Base-by-base conservation (phyloP, 2,329 filamentous ascomycete species). In the Colletotrichum horii region DNA sequence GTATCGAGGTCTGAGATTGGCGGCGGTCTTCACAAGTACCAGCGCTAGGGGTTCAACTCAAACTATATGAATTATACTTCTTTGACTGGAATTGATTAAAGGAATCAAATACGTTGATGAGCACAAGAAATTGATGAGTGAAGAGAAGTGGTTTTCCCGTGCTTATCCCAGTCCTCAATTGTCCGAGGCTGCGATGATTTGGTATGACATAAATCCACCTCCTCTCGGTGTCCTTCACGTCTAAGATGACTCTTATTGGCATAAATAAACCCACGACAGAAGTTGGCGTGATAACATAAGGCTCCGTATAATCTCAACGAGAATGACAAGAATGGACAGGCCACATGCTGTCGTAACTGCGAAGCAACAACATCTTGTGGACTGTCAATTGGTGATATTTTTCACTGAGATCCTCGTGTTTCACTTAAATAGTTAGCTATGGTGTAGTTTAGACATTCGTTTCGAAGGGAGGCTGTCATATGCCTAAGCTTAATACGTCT, bases 381-480 rank as follows among this genome's bases (percentile, higher is more conserved):
- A 43, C 19, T 1, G 36, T 8, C 16, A 9, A 38, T 19, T 38
- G 3, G 38, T 43, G 38, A 6, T n/a, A 9, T 11, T 43, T 43
- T 19, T 4, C 38, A 43, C 36, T 43, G 38, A n/a, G 4, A n/a
- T n/a, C 19, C 38, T n/a, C 9, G 38, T 11, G 19, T 48, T 19
- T n/a, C 19, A 48, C 3, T 48, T 48, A 3, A n/a, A n/a, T 12
- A 1, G 19, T 48, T 11, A n/a, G n/a, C 8, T n/a, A 9, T 38
- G 4, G 16, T 9, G 8, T 9, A 4, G 2, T 43, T 12, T 11
- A n/a, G 5, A n/a, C 38, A 48, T 48, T n/a, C 1, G 9, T 11
- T 48, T 1, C 19, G 38, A 12, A n/a, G 19, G 9, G 9, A n/a
- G 1, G 19, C 9, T 43, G 3, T 0, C 0, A 12, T 6, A n/a